Base-by-base conservation (phyloP, 306 rosid species). In the Cotoneaster glaucophyllus region DNA sequence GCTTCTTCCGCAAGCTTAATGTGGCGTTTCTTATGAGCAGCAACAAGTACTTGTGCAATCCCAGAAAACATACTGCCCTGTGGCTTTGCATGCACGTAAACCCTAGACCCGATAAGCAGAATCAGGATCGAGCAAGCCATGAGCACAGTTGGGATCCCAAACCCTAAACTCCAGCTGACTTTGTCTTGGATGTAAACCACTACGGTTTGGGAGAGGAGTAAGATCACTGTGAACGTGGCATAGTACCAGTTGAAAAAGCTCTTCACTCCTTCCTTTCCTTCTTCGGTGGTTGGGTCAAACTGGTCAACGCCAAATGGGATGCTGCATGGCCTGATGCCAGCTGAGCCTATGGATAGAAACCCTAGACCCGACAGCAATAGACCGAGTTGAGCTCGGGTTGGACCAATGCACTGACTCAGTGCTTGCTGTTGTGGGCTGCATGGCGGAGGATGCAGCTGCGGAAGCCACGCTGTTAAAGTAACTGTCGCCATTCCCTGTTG, bases 181-280 rank as follows among this genome's bases (percentile, higher is more conserved):
- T 88, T 74, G 48, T 90, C 96, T 79, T 93, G 97, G 8, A 93
- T 44, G 34, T 90, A 93, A 11, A 93, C 86, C 64, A 93, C 82
- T 0, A 87, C 44, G 1, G 97, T 93, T 53, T 69, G 81, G 64
- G 78, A 74, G 37, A 88, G 0, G 43, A 90, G 22, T 67, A 88
- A 39, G 0, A 88, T 82, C 18, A 85, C 28, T 1, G 84, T 61
- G 10, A 87, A 79, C 1, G 88, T 66, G 18, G 89, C 77, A 64
- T 90, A 93, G 75, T 89, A 90, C 93, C 93, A 92, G 34, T 92
- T 92, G 26, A 86, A 92, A 81, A 85, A 87, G 78, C 96, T 92
- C 2, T 79, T 77, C 25, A 90, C 80, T 24, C 90, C 96, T 74
- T 83, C 84, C 21, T 77, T 78, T 2, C 97, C 96, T 66, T 85